Evolutionary conservation across 78 protist species (phyloP), one percentile per base, ranked within the genome.

Genomic region (Dictyostelium intermedium): DNA sequence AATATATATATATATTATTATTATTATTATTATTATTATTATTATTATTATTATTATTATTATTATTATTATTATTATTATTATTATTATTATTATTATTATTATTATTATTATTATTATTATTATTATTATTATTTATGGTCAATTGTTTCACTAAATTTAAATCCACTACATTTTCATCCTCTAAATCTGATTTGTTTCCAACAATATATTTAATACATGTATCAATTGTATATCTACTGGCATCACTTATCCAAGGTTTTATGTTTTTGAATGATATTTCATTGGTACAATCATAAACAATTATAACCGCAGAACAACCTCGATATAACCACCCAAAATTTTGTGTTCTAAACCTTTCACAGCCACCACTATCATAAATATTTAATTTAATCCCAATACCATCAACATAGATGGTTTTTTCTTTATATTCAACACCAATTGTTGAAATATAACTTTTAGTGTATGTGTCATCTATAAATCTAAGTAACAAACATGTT

Each of bases 121-220:
- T n/a, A n/a, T n/a, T n/a, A n/a, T n/a, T n/a, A n/a, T n/a, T n/a
- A n/a, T n/a, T n/a, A n/a, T n/a, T n/a, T n/a, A n/a, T n/a, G n/a
- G n/a, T n/a, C n/a, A 93, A 94, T 87, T 72, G 91, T 74, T 98
- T 86, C 3, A 98, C 99, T 23, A 78, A 23, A 72, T 78, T 74
- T 72, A 70, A 30, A 32, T 97, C 98, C 25, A 98, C 98, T 23
- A 63, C 98, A 61, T 84, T 72, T 50, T 50, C 61, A 50, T 50
- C 61, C 61, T 50, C 61, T 50, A 98, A 53, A 91, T 98, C 99
- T 79, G 92, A 56, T 92, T 98, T 98, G 95, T 98, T 98, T 20
- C 99, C 99, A 2, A 98, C 98, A 8, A 98, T 93, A 43, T 98
- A 89, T 89, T 97, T 97, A 93, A 85, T 93, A 34, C 97, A 99